Conservation (phyloP, 495 filamentous ascomycete species). For the Lichenothelia convexa region DNA sequence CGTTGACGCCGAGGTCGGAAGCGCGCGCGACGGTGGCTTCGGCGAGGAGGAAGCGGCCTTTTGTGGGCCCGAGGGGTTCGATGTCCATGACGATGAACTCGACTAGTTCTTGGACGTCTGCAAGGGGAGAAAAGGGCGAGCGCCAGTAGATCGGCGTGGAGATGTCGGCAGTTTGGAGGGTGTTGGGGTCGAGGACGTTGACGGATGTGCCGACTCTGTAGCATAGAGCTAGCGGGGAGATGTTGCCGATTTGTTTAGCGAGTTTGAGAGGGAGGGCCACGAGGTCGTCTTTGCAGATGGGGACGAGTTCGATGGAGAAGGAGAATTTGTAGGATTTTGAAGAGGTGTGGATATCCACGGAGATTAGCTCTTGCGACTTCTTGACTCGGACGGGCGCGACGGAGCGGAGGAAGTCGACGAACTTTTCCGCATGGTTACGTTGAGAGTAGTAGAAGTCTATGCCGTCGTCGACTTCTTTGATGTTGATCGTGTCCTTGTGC, state of each 20-base stretch:
- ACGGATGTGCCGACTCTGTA: conserved; percentile 75
- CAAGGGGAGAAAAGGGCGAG: conserved; percentile 60
- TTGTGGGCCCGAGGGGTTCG: conserved; percentile 52
- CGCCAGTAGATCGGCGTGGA: conserved; percentile 72
- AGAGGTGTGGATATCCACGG: conserved; percentile 76
- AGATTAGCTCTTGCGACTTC: conserved; percentile 83
- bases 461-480: conserved; percentile 84
- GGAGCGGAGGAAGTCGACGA: conserved; percentile 74
- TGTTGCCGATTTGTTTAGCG: conserved; percentile 71
- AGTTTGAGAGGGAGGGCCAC: conserved; percentile 81
- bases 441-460: conserved; percentile 88
- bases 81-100: conserved; percentile 95
- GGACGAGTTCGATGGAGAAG: conserved; percentile 69
- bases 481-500: conserved; percentile 87
- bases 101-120: conserved; percentile 66
- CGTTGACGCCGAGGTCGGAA: conserved; percentile 74
- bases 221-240: conserved; percentile 64
- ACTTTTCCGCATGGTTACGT: conserved; percentile 79
- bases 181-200: conserved; percentile 77
- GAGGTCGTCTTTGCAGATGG: conserved; percentile 91
- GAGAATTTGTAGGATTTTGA: conserved; percentile 85
- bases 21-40: conserved; percentile 78
- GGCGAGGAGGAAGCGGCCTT: conserved; percentile 66
- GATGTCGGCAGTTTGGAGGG: conserved; percentile 77
- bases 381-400: conserved; percentile 63